A percentile compares a stretch with the other conserved stretches of the same genome.
These are phyloP conservation scores for Leucoagaricus sp. DNA, from an alignment of 1,284 basidiomycete species.

Conservation along the genomic window DNA sequence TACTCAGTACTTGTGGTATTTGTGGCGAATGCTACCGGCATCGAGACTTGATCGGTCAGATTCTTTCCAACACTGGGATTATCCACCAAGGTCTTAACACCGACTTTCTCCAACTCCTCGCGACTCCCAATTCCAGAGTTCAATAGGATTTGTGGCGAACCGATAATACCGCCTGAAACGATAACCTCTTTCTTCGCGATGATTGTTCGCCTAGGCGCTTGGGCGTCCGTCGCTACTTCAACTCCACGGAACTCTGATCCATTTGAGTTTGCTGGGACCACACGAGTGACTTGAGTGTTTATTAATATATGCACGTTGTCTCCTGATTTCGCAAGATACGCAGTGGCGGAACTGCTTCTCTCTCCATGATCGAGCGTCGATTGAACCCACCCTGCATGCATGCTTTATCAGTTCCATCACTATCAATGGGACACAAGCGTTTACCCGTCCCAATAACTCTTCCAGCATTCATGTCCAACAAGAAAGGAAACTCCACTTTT, in stretches of 20 bases:
- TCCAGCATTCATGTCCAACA: slow-evolving; percentile 32
- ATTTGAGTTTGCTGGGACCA: slow-evolving; percentile 18
- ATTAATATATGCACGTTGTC: slow-evolving; percentile 41
- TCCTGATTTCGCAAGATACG: slow-evolving; percentile 37
- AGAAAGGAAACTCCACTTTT: slow-evolving; percentile 26
- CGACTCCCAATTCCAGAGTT: slow-evolving; percentile 25
- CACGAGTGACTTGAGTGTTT: slow-evolving; percentile 28
- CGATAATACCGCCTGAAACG: slow-evolving; percentile 24
- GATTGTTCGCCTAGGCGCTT: slow-evolving; percentile 1
- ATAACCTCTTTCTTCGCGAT: slow-evolving; percentile 23
- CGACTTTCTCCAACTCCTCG: slow-evolving; percentile 17
- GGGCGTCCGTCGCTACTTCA: slow-evolving; percentile 7
- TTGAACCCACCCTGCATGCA: slow-evolving; percentile 10
- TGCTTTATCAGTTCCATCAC: not conserved
- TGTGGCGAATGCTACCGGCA: not conserved
- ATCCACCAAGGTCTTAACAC: slow-evolving; percentile 20
- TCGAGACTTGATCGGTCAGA: slow-evolving; percentile 16
- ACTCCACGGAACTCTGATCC: slow-evolving; percentile 8
- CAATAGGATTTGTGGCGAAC: slow-evolving; percentile 24
- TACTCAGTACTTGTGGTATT: slow-evolving; percentile 11
- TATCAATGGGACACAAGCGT: not conserved
- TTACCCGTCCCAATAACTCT: slow-evolving; percentile 30
- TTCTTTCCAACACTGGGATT: slow-evolving; percentile 22
- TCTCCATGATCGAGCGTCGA: slow-evolving; percentile 27
- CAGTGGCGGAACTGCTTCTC: slow-evolving; percentile 39